Evolutionary conservation across 352 stramenopile genomes (phyloP).

Genomic region (Phytopythium mirpurense): DNA sequence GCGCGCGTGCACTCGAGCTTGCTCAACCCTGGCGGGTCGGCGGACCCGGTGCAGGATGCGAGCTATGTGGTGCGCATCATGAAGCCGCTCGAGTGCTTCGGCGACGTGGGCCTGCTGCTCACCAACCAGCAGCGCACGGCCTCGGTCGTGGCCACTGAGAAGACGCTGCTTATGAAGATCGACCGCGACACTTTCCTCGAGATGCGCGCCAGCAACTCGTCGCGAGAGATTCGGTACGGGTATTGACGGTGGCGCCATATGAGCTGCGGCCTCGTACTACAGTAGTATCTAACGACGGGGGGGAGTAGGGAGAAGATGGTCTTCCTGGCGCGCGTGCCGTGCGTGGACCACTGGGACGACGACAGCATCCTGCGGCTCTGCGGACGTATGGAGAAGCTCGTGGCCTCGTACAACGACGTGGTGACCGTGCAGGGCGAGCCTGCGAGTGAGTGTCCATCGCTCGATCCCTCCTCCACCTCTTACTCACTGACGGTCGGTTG

Average conservation of each 20-base stretch:
- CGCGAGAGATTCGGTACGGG: constrained; percentile 48
- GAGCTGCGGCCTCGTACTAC: background rate
- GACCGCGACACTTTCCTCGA: constrained; percentile 59
- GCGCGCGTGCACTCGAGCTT: constrained; percentile 64
- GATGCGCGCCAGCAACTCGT: constrained; percentile 45
- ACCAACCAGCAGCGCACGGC: constrained; percentile 55
- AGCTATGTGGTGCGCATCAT: constrained; percentile 61
- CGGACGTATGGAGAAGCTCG: constrained; percentile 55
- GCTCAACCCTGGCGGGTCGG: constrained; percentile 43
- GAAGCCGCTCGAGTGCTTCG: constrained; percentile 68
- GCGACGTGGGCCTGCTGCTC: constrained; percentile 56
- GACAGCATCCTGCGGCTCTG: constrained; percentile 52
- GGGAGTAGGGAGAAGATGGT: constrained; percentile 62
- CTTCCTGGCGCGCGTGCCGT: constrained; percentile 37
- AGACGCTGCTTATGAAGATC: constrained; percentile 67
- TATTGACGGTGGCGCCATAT: background rate
- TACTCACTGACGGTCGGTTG: background rate
- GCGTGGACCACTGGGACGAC: constrained; percentile 60
- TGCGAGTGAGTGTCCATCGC: constrained; percentile 28
- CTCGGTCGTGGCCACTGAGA: constrained; percentile 61
- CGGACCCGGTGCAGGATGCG: constrained; percentile 31
- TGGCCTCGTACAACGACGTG: constrained; percentile 62
- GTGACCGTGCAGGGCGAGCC: constrained; percentile 46
- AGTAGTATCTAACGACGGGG: too few relatives aligned
- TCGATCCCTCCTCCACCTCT: background rate